Evolutionary conservation across 164 flowering plant species (phyloP), one percentile per base, ranked within the genome.

Genomic region (Santalum album): DNA sequence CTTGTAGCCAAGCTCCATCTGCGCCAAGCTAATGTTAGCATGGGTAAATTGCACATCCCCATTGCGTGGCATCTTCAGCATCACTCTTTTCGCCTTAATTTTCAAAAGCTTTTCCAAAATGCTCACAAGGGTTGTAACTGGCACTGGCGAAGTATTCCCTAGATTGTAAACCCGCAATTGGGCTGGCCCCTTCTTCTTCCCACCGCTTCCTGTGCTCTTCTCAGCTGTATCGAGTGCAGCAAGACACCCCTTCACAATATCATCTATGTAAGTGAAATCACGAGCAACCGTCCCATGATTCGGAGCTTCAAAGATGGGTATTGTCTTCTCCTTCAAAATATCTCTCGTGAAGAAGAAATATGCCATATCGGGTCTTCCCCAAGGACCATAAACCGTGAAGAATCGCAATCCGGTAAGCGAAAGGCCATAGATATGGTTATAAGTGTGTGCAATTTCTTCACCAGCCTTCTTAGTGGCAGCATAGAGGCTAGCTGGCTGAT

Each of bases 381-480:
- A 89, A 27, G 95, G 96, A 2, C 97, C 97, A 63, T 90, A 90
- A 26, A 90, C 97, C 0, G 97, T 90, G 64, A 90, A 90, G 60
- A 90, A 90, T 23, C 97, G 65, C 70, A 90, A 69, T 39, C 92
- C 97, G 17, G 97, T 90, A 14, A 90, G 71, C 0, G 97, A 90
- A 53, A 90, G 76, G 1, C 97, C 97, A 36, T 90, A 76, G 4
- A 90, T 90, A 56, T 86, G 95, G 52, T 86, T 86, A 52, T 86
- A 86, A 53, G 88, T 83, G 47, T 86, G 95, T 16, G 90, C 90
- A 54, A 86, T 86, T 50, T 83, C 95, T 56, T 86, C 95, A 1
- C 95, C 95, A 18, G 97, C 97, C 53, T 90, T 90, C 72, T 90
- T 90, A 3, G 96, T 90, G 0, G 97, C 97, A 1, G 97, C 97